phyloP scores from a whole-genome alignment of 129 eudicot species.

The Flaveria sonorensis region DNA sequence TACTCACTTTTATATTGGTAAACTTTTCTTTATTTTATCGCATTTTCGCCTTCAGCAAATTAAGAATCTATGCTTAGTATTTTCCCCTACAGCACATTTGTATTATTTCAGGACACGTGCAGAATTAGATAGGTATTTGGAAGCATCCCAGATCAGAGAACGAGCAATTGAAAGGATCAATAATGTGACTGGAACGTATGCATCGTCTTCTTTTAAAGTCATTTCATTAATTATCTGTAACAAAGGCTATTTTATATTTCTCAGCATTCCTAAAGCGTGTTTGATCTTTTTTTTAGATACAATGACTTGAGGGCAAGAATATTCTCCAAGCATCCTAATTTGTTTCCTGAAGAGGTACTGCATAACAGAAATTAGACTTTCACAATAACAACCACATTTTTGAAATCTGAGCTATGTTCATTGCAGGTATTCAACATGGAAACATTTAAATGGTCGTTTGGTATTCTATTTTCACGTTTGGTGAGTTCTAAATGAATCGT shows the following conservation, averaged over 20 bases:
- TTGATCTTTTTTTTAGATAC: constrained; percentile 48
- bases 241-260: background rate
- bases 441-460: constrained; percentile 94
- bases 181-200: constrained; percentile 93
- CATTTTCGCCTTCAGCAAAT: constrained; percentile 5
- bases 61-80: constrained; percentile 60
- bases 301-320: constrained; percentile 75
- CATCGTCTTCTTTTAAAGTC: constrained; percentile 11
- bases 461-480: constrained; percentile 95
- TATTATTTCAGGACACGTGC: constrained; percentile 91
- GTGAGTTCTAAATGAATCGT: constrained; percentile 41
- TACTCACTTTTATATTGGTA: constrained; percentile 95
- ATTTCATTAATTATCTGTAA: background rate
- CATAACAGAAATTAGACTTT: background rate
- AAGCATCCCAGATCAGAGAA: constrained; percentile 90
- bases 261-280: background rate
- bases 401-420: constrained; percentile 8
- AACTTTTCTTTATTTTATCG: constrained; percentile 16
- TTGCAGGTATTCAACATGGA: constrained; percentile 85
- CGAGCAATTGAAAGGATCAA: constrained; percentile 91
- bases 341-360: constrained; percentile 84
- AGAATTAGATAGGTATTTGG: constrained; percentile 86
- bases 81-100: constrained; percentile 66
- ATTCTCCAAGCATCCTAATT: constrained; percentile 81
- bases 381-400: constrained; percentile 14